Base-by-base conservation (phyloP, 2,329 filamentous ascomycete genomes). In the Fusarium poae region DNA sequence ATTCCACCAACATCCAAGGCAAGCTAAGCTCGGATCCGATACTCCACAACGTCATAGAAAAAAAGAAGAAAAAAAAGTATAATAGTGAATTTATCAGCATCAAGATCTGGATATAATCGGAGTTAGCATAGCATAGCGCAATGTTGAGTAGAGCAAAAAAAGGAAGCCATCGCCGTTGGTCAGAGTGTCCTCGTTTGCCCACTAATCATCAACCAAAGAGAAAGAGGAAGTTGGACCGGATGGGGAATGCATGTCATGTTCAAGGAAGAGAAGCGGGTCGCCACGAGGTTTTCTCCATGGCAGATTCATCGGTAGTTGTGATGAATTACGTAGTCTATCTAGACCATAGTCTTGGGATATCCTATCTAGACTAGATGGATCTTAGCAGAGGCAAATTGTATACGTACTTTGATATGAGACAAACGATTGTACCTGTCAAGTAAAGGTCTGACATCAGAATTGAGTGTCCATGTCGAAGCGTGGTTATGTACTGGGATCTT, bases 381-480 rank as follows among this genome's bases (percentile, higher is more conserved):
- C 42, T 27, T 27, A 44, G 11, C 8, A 11, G 45, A 34, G 52
- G 57, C 29, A 40, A 35, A 25, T 30, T 15, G 7, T 20, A 11
- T 45, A 45, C 40, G 27, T 46, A 32, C 6, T 30, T 13, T 61
- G 39, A 53, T 34, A 37, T n/a, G 27, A 48, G 23, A 45, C n/a
- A 39, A 16, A 13, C n/a, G 34, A 29, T 54, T 20, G 45, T n/a
- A 29, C 43, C 39, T 20, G 15, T 27, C n/a, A 4, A 70, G 25
- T 51, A 70, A 51, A 70, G 27, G 42, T 67, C 67, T 70, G 67
- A 69, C 66, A 64, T 63, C 65, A 62, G 51, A n/a, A 20, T 21
- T 13, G n/a, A 39, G 12, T 8, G n/a, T 37, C 11, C 10, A 37
- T 18, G 34, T 35, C 11, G 34, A 11, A 35, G 10, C 35, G 20